phyloP scores from a whole-genome alignment of 257 asterid species.

The Gynochthodes officinalis region DNA sequence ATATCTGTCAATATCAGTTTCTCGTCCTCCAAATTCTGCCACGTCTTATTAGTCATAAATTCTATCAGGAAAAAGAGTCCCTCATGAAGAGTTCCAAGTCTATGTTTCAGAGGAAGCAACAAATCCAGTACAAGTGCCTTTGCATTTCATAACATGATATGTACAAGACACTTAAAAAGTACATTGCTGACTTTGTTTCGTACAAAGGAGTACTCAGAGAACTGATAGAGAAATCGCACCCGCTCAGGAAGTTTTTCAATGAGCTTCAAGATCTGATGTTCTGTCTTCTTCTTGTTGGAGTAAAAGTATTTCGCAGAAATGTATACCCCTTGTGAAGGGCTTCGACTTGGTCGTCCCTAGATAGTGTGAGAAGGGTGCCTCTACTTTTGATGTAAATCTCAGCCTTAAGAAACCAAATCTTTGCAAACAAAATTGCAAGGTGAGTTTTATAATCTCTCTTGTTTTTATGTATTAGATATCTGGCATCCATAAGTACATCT shows the following conservation, averaged over 20 bases:
- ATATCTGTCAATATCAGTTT: neutral
- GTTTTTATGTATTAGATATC: neutral
- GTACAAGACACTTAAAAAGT: neutral
- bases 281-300: neutral
- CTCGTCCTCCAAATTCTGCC: neutral
- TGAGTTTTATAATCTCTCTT: neutral
- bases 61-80: neutral
- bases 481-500: neutral
- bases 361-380: too few species aligned
- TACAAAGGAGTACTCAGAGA: neutral
- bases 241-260: neutral
- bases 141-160: slow-evolving; percentile 10
- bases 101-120: neutral
- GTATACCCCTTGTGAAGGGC: too few species aligned
- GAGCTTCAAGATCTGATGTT: neutral
- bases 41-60: neutral
- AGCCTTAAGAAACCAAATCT: slow-evolving; percentile 1
- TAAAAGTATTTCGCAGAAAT: too few species aligned
- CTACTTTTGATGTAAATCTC: too few species aligned
- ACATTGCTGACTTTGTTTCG: neutral
- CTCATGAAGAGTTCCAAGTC: neutral
- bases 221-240: neutral
- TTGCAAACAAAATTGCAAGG: neutral
- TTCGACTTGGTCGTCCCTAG: too few species aligned
- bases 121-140: neutral